Conservation (phyloP, 352 stramenopile genomes). For the Aphanomyces astaci region DNA sequence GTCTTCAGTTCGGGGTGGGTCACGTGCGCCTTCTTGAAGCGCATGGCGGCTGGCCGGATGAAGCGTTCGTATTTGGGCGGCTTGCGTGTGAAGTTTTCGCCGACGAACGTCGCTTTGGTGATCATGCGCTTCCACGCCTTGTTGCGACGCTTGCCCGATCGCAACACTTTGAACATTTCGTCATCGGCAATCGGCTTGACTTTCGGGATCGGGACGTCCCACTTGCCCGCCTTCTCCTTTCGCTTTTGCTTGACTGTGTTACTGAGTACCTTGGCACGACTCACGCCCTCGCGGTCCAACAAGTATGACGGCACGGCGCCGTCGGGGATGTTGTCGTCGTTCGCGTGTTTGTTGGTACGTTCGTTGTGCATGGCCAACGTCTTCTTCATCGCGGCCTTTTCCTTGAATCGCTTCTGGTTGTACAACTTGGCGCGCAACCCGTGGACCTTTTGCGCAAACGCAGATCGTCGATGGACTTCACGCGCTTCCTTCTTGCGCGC, state of each 20-base stretch:
- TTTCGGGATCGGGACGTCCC: constrained; percentile 99
- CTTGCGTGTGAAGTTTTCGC: constrained; percentile 99
- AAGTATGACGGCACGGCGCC: constrained; percentile 98
- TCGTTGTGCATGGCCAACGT: constrained; percentile 99
- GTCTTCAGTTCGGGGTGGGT: constrained; percentile 99
- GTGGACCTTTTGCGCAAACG: constrained; percentile 98
- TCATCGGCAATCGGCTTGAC: constrained; percentile 98
- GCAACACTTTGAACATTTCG: constrained; percentile 99
- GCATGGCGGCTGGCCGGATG: constrained; percentile 97
- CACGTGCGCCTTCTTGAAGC: constrained; percentile 99
- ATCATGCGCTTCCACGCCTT: constrained; percentile 88
- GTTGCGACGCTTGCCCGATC: constrained; percentile 95
- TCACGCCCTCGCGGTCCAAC: constrained; percentile 98
- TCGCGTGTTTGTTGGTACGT: constrained; percentile 97
- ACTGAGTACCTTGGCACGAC: constrained; percentile 97
- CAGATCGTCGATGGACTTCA: constrained; percentile 94
- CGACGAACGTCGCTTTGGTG: constrained; percentile 96
- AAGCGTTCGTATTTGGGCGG: constrained; percentile 99
- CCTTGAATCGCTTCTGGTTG: constrained; percentile 99
- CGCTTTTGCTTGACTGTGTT: constrained; percentile 99
- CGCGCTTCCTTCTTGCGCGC: constrained; percentile 98
- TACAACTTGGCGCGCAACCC: constrained; percentile 98
- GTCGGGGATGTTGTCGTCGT: constrained; percentile 95
- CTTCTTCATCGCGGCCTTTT: constrained; percentile 99
- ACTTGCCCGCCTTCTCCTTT: constrained; percentile 99